These are phyloP conservation scores for Quercus wislizeni DNA, from an alignment of 306 rosid species.

Conservation along the genomic window DNA sequence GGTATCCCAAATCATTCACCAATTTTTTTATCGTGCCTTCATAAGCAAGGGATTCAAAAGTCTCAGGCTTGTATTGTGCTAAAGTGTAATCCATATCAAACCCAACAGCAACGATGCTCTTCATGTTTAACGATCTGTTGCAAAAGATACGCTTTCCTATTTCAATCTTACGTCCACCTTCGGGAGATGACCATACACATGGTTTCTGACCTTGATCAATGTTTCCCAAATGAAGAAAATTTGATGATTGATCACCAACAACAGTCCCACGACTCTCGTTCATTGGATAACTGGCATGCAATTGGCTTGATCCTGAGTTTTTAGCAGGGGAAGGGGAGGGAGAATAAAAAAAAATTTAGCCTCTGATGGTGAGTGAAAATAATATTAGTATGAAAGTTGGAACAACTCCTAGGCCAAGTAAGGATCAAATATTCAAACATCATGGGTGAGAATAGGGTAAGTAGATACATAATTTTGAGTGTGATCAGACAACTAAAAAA, in stretches of 20 bases:
- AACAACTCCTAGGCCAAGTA: constrained; percentile 4
- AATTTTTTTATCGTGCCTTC: constrained; percentile 87
- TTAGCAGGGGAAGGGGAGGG: not conserved
- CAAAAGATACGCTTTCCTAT: constrained; percentile 86
- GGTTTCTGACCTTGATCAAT: constrained; percentile 35
- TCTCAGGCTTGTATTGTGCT: constrained; percentile 98
- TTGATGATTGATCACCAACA: constrained; percentile 26
- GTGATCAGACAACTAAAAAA: no score
- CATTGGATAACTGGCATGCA: constrained; percentile 52
- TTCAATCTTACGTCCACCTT: constrained; percentile 52
- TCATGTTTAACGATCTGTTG: constrained; percentile 94
- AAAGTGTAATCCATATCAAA: constrained; percentile 99
- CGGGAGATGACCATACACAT: constrained; percentile 62
- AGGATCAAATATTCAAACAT: no score
- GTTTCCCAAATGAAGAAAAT: constrained; percentile 19
- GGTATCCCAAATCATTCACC: constrained; percentile 86
- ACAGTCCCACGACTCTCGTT: constrained; percentile 41
- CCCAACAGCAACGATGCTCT: constrained; percentile 87
- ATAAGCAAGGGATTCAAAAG: constrained; percentile 94
- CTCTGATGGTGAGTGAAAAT: not conserved
- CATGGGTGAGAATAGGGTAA: no score
- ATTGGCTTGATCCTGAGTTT: constrained; percentile 47
- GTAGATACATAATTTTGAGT: no score
- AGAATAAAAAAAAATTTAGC: not conserved
- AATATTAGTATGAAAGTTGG: not conserved